Percentiles rank a stretch among this genome's conserved stretches.
Evolutionary conservation across 495 filamentous ascomycete species (phyloP).

Genomic region (Penicillium simplicissimum): DNA sequence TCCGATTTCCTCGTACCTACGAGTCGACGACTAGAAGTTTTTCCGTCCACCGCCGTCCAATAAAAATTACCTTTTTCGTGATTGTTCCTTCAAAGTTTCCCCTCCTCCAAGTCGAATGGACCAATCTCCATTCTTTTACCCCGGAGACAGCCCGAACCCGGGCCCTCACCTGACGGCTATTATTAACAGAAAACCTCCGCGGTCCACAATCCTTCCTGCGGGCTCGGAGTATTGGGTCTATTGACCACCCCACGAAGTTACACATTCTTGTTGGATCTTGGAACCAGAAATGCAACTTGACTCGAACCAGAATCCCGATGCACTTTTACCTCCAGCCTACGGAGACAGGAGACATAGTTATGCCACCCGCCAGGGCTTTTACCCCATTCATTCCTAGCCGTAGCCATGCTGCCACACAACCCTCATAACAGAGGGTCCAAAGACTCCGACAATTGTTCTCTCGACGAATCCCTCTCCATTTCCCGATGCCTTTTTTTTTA

Average conservation of each 20-base stretch:
- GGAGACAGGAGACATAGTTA: no score
- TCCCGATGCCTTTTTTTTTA: conserved; percentile 13
- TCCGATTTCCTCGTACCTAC: background rate
- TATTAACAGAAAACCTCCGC: background rate
- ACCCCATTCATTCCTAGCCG: background rate
- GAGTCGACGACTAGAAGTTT: background rate
- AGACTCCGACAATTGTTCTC: background rate
- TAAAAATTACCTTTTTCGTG: no score
- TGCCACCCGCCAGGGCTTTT: background rate
- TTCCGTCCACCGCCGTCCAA: background rate
- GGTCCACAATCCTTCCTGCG: background rate
- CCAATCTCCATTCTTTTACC: background rate
- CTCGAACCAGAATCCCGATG: background rate
- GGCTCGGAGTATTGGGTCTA: background rate
- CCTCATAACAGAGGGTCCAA: background rate
- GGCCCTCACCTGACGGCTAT: background rate
- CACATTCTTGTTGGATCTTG: background rate
- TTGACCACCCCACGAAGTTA: background rate
- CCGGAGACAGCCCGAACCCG: background rate
- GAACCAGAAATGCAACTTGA: background rate
- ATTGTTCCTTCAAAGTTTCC: no score
- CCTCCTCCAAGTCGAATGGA: no score
- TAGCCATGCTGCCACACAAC: background rate
- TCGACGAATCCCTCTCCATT: background rate
- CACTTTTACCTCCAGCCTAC: background rate